phyloP scores from a whole-genome alignment of 306 rosid genomes.

The Lablab purpureus region DNA sequence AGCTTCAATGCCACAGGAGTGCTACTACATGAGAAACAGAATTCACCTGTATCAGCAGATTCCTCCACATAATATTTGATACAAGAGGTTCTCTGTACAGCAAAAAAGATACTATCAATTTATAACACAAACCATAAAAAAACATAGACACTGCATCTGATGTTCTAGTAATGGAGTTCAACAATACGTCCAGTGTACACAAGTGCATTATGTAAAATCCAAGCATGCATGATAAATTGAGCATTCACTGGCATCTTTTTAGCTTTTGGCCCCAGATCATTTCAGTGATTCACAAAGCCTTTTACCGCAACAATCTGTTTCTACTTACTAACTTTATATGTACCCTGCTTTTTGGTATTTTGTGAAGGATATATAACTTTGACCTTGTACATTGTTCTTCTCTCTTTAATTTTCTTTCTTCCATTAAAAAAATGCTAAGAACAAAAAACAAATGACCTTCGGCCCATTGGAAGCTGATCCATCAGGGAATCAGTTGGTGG shows the following conservation, averaged over 20 bases:
- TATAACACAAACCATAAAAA: slow-evolving; percentile 32
- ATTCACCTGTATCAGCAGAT: slow-evolving; percentile 83
- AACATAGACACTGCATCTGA: background rate
- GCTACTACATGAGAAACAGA: slow-evolving; percentile 32
- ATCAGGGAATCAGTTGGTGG: slow-evolving; percentile 95
- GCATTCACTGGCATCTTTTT: slow-evolving; percentile 19
- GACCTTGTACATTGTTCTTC: background rate
- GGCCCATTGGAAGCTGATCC: slow-evolving; percentile 83
- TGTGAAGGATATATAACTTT: background rate
- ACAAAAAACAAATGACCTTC: slow-evolving; percentile 58
- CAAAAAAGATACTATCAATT: slow-evolving; percentile 32
- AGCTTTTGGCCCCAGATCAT: slow-evolving; percentile 7
- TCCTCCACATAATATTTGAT: slow-evolving; percentile 97
- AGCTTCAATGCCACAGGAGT: slow-evolving; percentile 9
- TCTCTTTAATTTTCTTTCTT: background rate
- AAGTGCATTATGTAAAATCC: slow-evolving; percentile 17
- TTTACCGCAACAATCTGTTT: background rate
- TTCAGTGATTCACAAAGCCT: slow-evolving; percentile 10
- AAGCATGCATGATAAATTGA: slow-evolving; percentile 20
- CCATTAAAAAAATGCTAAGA: background rate
- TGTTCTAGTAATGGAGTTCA: slow-evolving; percentile 20
- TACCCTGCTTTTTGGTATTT: slow-evolving; percentile 15
- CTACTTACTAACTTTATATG: background rate
- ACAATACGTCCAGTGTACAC: slow-evolving; percentile 7
- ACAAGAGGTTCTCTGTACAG: slow-evolving; percentile 86